These are phyloP conservation scores for Adansonia madagascariensis DNA, from an alignment of 441 rosid genomes.

Conservation along the genomic window DNA sequence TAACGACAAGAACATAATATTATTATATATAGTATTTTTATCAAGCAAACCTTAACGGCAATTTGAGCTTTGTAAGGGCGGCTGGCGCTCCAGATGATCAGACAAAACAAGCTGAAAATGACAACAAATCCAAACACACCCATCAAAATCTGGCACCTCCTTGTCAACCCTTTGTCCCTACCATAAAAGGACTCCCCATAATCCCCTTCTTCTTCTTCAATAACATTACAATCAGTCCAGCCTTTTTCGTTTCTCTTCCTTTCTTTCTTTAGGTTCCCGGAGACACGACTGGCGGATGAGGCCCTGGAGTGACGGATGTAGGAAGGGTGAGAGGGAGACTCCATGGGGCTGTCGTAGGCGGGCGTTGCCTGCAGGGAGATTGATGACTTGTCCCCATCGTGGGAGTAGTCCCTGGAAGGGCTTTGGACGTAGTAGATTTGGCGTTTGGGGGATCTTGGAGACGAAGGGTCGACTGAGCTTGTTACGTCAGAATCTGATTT, in stretches of 20 bases:
- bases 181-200: conserved; percentile 33
- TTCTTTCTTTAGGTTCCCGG: conserved; percentile 41
- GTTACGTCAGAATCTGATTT: conserved; percentile 74
- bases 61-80: conserved; percentile 45
- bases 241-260: conserved; percentile 50
- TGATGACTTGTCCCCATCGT: conserved; percentile 65
- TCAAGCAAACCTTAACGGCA: conserved; percentile 40
- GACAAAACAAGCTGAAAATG: conserved; percentile 45
- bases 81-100: conserved; percentile 55
- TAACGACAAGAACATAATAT: conserved; percentile 1
- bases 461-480: conserved; percentile 70
- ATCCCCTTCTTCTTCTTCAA: conserved; percentile 44
- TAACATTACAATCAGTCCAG: conserved; percentile 47
- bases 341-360: conserved; percentile 38
- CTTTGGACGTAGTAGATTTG: conserved; percentile 72
- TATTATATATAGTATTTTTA: background rate
- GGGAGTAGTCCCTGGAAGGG: conserved; percentile 76
- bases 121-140: conserved; percentile 35
- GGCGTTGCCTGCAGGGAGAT: conserved; percentile 43
- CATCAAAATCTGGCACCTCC: conserved; percentile 50
- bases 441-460: conserved; percentile 72
- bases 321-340: conserved; percentile 59
- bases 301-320: conserved; percentile 49
- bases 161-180: conserved; percentile 32
- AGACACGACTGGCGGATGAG: conserved; percentile 49